These are phyloP conservation scores for Gelatoporia subvermispora DNA, from an alignment of 768 basidiomycete species.

Conservation along the genomic window DNA sequence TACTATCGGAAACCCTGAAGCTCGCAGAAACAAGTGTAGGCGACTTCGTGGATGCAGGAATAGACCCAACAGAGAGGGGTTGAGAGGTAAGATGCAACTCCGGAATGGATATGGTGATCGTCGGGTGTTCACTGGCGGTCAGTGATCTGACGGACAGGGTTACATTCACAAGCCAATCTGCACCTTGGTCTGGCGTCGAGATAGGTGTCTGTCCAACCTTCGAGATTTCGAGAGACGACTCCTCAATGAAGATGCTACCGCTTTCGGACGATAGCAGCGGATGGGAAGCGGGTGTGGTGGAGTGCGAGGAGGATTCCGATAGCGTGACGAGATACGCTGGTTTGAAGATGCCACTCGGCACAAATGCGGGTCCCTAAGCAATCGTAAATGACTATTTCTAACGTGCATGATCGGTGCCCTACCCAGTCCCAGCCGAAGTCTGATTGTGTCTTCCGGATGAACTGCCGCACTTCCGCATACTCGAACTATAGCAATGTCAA, in stretches of 20 bases:
- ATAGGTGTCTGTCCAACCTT: conserved; percentile 45
- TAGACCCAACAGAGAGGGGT: conserved; percentile 23
- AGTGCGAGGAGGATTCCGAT: conserved; percentile 6
- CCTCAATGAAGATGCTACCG: conserved; percentile 40
- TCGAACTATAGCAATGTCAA: conserved; percentile 35
- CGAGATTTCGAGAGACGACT: conserved; percentile 50
- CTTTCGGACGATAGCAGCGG: conserved; percentile 18
- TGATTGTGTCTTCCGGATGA: conserved; percentile 44
- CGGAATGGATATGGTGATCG: conserved; percentile 39
- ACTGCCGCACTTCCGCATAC: conserved; percentile 43
- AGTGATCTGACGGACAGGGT: conserved; percentile 46
- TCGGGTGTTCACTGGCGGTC: conserved; percentile 27
- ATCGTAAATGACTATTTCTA: not conserved
- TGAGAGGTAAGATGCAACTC: conserved; percentile 41
- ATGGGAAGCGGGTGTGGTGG: conserved; percentile 11
- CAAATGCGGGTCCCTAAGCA: conserved; percentile 45
- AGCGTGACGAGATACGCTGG: conserved; percentile 50
- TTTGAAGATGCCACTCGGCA: conserved; percentile 50
- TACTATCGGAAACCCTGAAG: conserved; percentile 41
- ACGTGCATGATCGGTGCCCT: not conserved
- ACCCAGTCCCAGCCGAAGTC: conserved; percentile 68
- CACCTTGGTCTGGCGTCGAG: conserved; percentile 36
- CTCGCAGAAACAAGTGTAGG: conserved; percentile 38
- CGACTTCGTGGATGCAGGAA: conserved; percentile 20
- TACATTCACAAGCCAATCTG: conserved; percentile 53